Evolutionary conservation across 345 rosid species (phyloP), one percentile per base, ranked within the genome.

Genomic region (Melastoma malabathricum): DNA sequence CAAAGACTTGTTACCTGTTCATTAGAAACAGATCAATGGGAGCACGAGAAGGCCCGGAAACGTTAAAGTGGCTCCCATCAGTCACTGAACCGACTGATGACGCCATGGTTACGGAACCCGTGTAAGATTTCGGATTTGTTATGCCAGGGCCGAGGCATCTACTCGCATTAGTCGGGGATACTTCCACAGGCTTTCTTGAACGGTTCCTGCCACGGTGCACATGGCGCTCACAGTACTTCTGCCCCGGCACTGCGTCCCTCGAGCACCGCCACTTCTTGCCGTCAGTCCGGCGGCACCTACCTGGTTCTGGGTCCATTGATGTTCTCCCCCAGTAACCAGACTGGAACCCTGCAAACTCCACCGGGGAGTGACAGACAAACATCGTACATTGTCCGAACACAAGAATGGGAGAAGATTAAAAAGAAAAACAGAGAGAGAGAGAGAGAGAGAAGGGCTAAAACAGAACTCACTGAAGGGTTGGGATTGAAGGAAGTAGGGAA

Each of bases 181-280:
- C 71, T 84, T 92, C 98, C 96, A 87, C 96, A 80, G 92, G 96
- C 98, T 92, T 92, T 92, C 96, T 92, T 84, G 96, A 86, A 86
- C 96, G 96, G 84, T 84, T 92, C 75, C 93, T 93, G 84, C 98
- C 95, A 59, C 96, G 96, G 68, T 92, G 96, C 71, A 92, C 77
- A 63, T 75, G 85, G 20, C 82, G 68, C 65, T 75, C 85, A 48
- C 85, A 79, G 57, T 79, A 79, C 65, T 75, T 79, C 43, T 73
- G 82, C 31, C 73, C 73, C n/a, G 82, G 79, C 10, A 65, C 77
- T 54, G 64, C 84, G 48, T 75, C 84, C 61, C 81, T 75, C 8
- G 84, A 72, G 52, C 84, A 79, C 66, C 84, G 68, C 85, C 82
- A 79, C 71, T 79, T 79, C 66, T 79, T 79, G 46, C 85, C 82